Conservation (phyloP, 768 basidiomycete genomes). For the Atractiella rhizophila region DNA sequence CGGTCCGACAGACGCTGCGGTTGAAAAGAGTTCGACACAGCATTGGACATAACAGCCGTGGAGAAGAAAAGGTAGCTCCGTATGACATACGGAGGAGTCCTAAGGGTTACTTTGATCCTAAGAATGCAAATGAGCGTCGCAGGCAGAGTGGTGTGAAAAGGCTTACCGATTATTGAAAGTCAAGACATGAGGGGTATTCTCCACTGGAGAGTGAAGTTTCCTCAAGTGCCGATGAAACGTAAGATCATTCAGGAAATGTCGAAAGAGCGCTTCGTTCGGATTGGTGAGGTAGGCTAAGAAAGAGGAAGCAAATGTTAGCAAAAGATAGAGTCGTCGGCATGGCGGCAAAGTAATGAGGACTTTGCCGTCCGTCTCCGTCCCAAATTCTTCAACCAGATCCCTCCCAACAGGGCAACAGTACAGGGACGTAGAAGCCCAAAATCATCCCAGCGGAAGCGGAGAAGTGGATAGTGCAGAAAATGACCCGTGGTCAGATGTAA, state of each 20-base stretch:
- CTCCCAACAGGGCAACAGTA: no score
- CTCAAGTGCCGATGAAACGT: slow-evolving; percentile 85
- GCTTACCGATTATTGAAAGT: slow-evolving; percentile 78
- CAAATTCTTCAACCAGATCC: no score
- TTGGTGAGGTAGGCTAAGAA: slow-evolving; percentile 71
- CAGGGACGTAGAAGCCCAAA: no score
- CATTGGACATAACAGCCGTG: slow-evolving; percentile 47
- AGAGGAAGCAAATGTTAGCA: no score
- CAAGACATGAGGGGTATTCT: slow-evolving; percentile 19
- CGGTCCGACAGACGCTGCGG: slow-evolving; percentile 1
- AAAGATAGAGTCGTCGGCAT: no score
- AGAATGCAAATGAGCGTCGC: no score
- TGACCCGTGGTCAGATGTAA: no score
- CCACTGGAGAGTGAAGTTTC: slow-evolving; percentile 40
- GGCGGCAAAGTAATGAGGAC: no score
- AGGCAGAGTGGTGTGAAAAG: no score
- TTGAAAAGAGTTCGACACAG: slow-evolving; percentile 8
- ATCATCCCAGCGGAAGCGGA: no score
- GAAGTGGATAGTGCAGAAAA: no score
- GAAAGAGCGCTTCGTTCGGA: slow-evolving; percentile 77
- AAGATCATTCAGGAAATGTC: slow-evolving; percentile 84
- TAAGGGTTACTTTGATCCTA: slow-evolving; percentile 69
- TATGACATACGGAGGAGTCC: slow-evolving; percentile 71
- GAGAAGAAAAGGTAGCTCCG: slow-evolving; percentile 69
- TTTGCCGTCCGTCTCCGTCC: no score